Conservation (phyloP, 805 yeast genomes). For the Saccharomycopsis microspora region DNA sequence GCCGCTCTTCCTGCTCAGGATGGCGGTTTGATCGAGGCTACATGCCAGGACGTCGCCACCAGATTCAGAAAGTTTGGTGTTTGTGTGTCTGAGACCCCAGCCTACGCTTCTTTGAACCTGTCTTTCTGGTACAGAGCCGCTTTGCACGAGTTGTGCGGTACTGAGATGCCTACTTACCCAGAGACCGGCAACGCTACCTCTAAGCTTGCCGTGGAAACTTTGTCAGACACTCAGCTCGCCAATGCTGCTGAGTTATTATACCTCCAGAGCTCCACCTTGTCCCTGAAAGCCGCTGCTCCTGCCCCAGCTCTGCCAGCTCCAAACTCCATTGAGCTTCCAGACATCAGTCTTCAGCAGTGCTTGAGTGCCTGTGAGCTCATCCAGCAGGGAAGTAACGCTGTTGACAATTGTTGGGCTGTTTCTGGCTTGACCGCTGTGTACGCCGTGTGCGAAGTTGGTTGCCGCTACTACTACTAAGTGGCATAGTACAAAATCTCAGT, state of each 20-base stretch:
- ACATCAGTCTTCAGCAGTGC: slow-evolving; percentile 5
- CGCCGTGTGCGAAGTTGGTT: slow-evolving; percentile 16
- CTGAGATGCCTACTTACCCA: slow-evolving; percentile 4
- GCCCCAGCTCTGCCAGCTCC: neutral
- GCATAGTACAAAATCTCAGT: neutral
- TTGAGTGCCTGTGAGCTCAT: slow-evolving; percentile 11
- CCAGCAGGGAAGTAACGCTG: slow-evolving; percentile 8
- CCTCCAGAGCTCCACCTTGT: slow-evolving; percentile 1
- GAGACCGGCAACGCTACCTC: neutral
- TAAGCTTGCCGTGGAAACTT: neutral
- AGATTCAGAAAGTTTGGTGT: slow-evolving; percentile 14
- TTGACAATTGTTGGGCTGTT: slow-evolving; percentile 15
- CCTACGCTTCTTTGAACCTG: slow-evolving; percentile 7
- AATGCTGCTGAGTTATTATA: slow-evolving; percentile 9
- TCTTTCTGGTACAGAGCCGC: slow-evolving; percentile 17
- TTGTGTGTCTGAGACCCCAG: slow-evolving; percentile 12
- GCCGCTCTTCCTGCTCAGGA: slow-evolving; percentile 5
- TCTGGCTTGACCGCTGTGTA: slow-evolving; percentile 16
- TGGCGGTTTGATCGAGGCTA: slow-evolving; percentile 5
- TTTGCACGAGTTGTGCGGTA: slow-evolving; percentile 14
- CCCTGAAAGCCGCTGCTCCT: neutral
- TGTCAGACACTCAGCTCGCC: slow-evolving; percentile 5
- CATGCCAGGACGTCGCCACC: slow-evolving; percentile 9
- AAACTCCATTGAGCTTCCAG: neutral
- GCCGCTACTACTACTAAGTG: slow-evolving; percentile 11